phyloP scores from a whole-genome alignment of 352 stramenopile species.

The Phytophthora colocasiae region DNA sequence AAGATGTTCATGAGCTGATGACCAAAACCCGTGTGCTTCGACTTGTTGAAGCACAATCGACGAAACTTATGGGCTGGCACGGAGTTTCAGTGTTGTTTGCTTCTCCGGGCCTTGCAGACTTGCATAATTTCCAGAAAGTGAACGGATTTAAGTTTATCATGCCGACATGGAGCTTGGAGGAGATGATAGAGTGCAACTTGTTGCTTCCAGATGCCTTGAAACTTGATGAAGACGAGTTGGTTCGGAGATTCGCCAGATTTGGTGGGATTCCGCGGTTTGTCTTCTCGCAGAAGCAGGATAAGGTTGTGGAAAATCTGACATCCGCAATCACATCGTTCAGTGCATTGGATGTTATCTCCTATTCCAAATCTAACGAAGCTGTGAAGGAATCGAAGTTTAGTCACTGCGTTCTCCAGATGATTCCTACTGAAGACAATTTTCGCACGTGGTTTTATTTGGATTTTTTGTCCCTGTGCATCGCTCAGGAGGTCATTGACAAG shows the following conservation, averaged over 20 bases:
- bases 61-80: constrained; percentile 7
- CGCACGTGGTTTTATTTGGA: constrained; percentile 8
- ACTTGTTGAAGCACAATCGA: constrained; percentile 26
- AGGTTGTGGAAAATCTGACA: too few relatives aligned
- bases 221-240: too few relatives aligned
- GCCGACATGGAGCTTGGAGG: constrained; percentile 2
- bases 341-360: too few relatives aligned
- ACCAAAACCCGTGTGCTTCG: constrained; percentile 25
- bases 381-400: too few relatives aligned
- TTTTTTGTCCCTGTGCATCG: constrained; percentile 22
- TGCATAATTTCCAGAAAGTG: constrained; percentile 8
- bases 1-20: neutral
- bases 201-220: neutral
- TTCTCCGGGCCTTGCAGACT: neutral
- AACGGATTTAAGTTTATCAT: neutral
- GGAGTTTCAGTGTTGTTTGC: constrained; percentile 26
- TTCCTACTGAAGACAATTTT: neutral
- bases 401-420: too few relatives aligned
- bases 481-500: constrained; percentile 11
- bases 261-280: neutral
- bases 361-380: too few relatives aligned
- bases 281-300: too few relatives aligned
- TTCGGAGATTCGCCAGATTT: neutral
- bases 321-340: too few relatives aligned
- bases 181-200: neutral